Base-by-base conservation (phyloP, 495 filamentous ascomycete genomes). In the Penicillium chermesinum region DNA sequence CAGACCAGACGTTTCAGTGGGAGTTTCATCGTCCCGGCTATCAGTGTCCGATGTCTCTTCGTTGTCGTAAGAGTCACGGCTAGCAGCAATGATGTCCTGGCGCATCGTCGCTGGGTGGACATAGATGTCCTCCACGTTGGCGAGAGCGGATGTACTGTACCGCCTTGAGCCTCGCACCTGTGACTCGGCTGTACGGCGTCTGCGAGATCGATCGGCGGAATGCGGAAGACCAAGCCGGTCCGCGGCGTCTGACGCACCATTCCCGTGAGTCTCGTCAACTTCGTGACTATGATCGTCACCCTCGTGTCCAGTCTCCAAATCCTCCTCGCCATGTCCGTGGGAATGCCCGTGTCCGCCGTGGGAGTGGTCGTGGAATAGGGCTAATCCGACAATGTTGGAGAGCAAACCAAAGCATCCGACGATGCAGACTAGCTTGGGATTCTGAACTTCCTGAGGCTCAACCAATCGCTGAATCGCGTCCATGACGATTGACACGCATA, bases 401-500 rank as follows among this genome's bases (percentile, higher is more conserved):
- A 80, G 69, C n/a, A 98, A 76, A 13, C 93, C 93, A 44, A 85
- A 74, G 49, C 78, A 91, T 5, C 93, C 93, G 14, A 96, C 91
- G 53, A 87, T 84, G 46, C 93, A 80, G 35, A 96, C 89, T 13
- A 98, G 73, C 55, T 83, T 78, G 0, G 93, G 88, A 48, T 91
- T 86, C 39, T 75, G 74, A 55, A 98, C 89, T 58, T 83, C 79
- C 57, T 89, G 90, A 6, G 89, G 89, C 55, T 96, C 88, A 54
- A 96, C 74, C 59, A 97, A 82, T 52, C 93, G 80, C 49, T 90
- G 87, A 30, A 96, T 77, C 9, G 93, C 93, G 63, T 98, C 93
- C 44, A 98, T 77, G 61, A 97, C 89, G 57, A 98, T 98, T 2
- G 91, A 89, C 34, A 97, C 70, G 69, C 94, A 97, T 14, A 98